These are phyloP conservation scores for Starmerella bombicola DNA, from an alignment of 805 yeast genomes.

Conservation along the genomic window DNA sequence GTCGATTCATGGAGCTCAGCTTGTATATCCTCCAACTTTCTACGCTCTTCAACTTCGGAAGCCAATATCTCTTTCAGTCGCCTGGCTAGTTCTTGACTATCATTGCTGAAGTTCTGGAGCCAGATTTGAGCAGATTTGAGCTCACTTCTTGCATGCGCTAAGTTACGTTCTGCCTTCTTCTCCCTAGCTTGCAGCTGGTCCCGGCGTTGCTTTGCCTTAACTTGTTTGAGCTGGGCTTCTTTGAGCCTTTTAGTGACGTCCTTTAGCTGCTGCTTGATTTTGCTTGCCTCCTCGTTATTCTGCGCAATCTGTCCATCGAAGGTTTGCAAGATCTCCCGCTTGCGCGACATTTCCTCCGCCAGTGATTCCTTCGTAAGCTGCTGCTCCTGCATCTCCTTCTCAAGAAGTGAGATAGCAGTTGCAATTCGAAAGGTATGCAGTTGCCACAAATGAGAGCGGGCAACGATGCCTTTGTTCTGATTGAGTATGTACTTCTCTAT, in stretches of 20 bases:
- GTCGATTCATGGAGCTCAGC: conserved; percentile 62
- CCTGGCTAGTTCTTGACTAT: conserved; percentile 31
- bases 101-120: conserved; percentile 33
- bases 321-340: conserved; percentile 15
- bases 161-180: conserved; percentile 15
- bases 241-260: conserved; percentile 26
- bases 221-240: conserved; percentile 44
- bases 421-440: conserved; percentile 4
- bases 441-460: conserved; percentile 48
- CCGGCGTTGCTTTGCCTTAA: conserved; percentile 61
- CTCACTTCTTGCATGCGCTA: conserved; percentile 34
- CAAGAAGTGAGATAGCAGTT: neutral
- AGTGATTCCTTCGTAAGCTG: conserved; percentile 31
- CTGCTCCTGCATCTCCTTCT: conserved; percentile 24
- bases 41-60: conserved; percentile 34
- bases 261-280: conserved; percentile 25
- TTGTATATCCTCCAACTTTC: conserved; percentile 50
- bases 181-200: conserved; percentile 48
- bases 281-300: conserved; percentile 2
- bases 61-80: conserved; percentile 36
- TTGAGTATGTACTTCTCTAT: conserved; percentile 53
- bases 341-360: conserved; percentile 17
- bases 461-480: conserved; percentile 48
- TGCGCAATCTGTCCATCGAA: neutral
- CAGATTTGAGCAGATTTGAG: conserved; percentile 27